Evolutionary conservation across 2,329 filamentous ascomycete genomes (phyloP).

Genomic region (Berkeleyomyces rouxiae): DNA sequence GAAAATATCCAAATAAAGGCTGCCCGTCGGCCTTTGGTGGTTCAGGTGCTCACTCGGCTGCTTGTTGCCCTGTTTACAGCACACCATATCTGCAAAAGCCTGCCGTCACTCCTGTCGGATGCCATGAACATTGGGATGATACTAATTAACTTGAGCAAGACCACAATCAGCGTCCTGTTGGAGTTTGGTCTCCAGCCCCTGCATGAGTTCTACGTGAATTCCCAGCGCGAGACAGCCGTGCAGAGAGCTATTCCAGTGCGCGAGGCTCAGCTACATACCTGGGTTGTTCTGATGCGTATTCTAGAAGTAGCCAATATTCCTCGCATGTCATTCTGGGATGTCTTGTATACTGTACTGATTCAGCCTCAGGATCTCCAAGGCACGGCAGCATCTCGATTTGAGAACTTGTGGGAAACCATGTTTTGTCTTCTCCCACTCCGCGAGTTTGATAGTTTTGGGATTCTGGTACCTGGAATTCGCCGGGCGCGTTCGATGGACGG

Average conservation of each 20-base stretch:
- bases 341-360: slow-evolving; percentile 30
- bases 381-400: slow-evolving; percentile 29
- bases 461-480: slow-evolving; percentile 24
- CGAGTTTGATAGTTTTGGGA: slow-evolving; percentile 40
- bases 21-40: slow-evolving; percentile 19
- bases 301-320: slow-evolving; percentile 34
- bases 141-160: slow-evolving; percentile 27
- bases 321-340: slow-evolving; percentile 43
- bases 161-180: slow-evolving; percentile 26
- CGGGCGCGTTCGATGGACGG: slow-evolving; percentile 29
- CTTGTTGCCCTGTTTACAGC: slow-evolving; percentile 20
- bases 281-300: slow-evolving; percentile 41
- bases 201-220: slow-evolving; percentile 29
- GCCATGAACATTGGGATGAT: slow-evolving; percentile 32
- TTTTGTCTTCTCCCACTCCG: slow-evolving; percentile 44
- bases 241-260: slow-evolving; percentile 36
- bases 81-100: slow-evolving; percentile 25
- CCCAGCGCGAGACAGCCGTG: slow-evolving; percentile 28
- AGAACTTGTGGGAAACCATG: slow-evolving; percentile 39
- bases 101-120: slow-evolving; percentile 20
- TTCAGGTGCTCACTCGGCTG: slow-evolving; percentile 24
- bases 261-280: slow-evolving; percentile 31
- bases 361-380: slow-evolving; percentile 21
- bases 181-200: slow-evolving; percentile 27
- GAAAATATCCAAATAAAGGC: slow-evolving; percentile 16